Conservation (phyloP, 2,329 filamentous ascomycete species). For the Aspergillus thermomutatus region DNA sequence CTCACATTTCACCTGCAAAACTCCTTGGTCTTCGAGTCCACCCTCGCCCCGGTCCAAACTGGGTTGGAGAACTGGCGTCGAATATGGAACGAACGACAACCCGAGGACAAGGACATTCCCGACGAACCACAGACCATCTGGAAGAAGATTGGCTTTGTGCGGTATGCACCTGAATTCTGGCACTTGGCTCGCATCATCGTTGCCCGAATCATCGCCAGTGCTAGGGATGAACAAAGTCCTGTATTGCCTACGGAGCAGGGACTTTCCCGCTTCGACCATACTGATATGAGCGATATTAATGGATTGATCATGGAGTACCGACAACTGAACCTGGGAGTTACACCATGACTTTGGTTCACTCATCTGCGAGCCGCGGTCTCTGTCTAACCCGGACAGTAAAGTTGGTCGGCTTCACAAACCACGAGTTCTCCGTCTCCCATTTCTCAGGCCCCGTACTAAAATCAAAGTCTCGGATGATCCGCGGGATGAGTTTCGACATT, state of each 20-base stretch:
- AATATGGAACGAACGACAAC: slow-evolving; percentile 20
- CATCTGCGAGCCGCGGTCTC: not conserved
- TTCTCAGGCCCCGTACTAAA: slow-evolving; percentile 6
- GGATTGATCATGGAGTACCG: slow-evolving; percentile 24
- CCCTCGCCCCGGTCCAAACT: slow-evolving; percentile 17
- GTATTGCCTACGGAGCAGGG: not conserved
- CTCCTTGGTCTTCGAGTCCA: slow-evolving; percentile 22
- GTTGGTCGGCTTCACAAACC: slow-evolving; percentile 44
- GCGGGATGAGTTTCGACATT: slow-evolving; percentile 36
- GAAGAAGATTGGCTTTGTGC: slow-evolving; percentile 25
- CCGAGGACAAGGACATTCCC: slow-evolving; percentile 17
- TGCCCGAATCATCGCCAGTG: slow-evolving; percentile 10
- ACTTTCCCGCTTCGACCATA: slow-evolving; percentile 18
- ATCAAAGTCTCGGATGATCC: slow-evolving; percentile 29
- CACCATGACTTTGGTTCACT: not conserved
- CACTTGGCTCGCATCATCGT: slow-evolving; percentile 23
- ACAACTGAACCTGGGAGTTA: slow-evolving; percentile 16
- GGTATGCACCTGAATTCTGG: slow-evolving; percentile 26
- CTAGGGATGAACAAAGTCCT: not conserved
- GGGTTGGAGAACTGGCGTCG: slow-evolving; percentile 26
- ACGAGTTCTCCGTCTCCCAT: slow-evolving; percentile 39
- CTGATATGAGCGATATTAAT: slow-evolving; percentile 24
- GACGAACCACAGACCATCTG: slow-evolving; percentile 17
- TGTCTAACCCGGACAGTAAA: slow-evolving; percentile 34
- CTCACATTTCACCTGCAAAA: slow-evolving; percentile 23